Conservation (phyloP, 352 stramenopile species). For the Phytophthora vignae region DNA sequence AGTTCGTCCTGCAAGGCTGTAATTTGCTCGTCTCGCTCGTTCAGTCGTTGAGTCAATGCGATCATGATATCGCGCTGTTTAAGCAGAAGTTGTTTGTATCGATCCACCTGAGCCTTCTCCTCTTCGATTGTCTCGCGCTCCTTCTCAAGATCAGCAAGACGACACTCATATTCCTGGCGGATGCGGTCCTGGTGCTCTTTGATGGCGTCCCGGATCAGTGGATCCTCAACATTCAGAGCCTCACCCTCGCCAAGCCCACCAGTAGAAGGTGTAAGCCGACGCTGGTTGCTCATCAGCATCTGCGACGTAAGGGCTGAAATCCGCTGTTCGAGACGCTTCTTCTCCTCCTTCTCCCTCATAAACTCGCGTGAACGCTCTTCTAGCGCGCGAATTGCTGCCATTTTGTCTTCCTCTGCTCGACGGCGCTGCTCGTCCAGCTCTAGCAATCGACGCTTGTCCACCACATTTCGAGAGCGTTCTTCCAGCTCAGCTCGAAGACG, state of each 20-base stretch:
- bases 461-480: conserved; percentile 93
- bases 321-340: conserved; percentile 93
- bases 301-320: conserved; percentile 94
- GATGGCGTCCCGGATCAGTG: conserved; percentile 80
- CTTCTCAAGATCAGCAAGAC: conserved; percentile 93
- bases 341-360: conserved; percentile 96
- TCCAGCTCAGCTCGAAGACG: conserved; percentile 92
- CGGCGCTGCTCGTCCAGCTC: conserved; percentile 91
- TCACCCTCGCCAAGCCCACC: conserved; percentile 34
- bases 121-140: conserved; percentile 95
- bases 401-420: conserved; percentile 94
- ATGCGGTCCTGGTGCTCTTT: conserved; percentile 93
- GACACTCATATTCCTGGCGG: conserved; percentile 91
- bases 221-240: conserved; percentile 72
- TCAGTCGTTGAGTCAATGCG: conserved; percentile 94
- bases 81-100: conserved; percentile 96
- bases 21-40: conserved; percentile 96
- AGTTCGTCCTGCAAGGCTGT: conserved; percentile 95
- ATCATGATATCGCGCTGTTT: conserved; percentile 98
- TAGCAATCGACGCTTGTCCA: conserved; percentile 93
- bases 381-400: conserved; percentile 93
- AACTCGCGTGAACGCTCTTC: conserved; percentile 93
- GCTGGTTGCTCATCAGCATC: conserved; percentile 90
- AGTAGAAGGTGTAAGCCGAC: conserved; percentile 30
- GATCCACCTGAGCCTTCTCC: conserved; percentile 95